Percentiles rank a stretch among this genome's conserved stretches.
Evolutionary conservation across 2,329 filamentous ascomycete species (phyloP).

Genomic region (Fusarium brevicatenulatum): DNA sequence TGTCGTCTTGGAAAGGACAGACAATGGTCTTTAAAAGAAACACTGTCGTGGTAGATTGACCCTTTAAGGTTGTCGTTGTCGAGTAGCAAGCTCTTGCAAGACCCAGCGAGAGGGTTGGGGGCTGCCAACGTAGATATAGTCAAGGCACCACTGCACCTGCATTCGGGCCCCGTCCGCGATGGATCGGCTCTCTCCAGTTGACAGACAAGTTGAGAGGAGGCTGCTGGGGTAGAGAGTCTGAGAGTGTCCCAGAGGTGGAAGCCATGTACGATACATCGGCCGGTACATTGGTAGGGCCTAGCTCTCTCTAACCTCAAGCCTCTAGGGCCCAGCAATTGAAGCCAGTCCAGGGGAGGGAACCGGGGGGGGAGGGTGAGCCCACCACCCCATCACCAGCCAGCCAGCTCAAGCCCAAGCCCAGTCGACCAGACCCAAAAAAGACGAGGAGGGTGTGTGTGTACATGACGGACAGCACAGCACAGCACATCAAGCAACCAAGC

Average conservation of each 20-base stretch:
- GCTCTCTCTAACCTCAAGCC: conserved; percentile 1
- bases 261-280: conserved; percentile 31
- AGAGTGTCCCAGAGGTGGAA: conserved; percentile 10
- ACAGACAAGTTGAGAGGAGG: conserved; percentile 36
- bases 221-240: conserved; percentile 33
- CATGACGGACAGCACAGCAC: conserved; percentile 18
- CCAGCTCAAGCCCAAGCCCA: conserved; percentile 28
- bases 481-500: background rate
- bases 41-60: conserved; percentile 3
- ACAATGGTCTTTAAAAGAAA: conserved; percentile 20
- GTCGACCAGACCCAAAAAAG: conserved; percentile 7
- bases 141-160: conserved; percentile 43
- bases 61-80: conserved; percentile 28
- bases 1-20: conserved; percentile 16
- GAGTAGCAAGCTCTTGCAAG: conserved; percentile 37
- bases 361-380: conserved; percentile 23
- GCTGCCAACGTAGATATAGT: conserved; percentile 44
- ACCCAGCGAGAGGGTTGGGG: conserved; percentile 35
- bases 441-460: conserved; percentile 25
- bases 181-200: conserved; percentile 40
- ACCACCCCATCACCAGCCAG: conserved; percentile 31
- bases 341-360: conserved; percentile 23
- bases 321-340: conserved; percentile 28
- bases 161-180: conserved; percentile 42
- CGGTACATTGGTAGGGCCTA: conserved; percentile 36